A percentile compares a stretch with the other conserved stretches of the same genome.
Conservation (phyloP, 2,329 filamentous ascomycete genomes). For the Dactylellina drechsleri region DNA sequence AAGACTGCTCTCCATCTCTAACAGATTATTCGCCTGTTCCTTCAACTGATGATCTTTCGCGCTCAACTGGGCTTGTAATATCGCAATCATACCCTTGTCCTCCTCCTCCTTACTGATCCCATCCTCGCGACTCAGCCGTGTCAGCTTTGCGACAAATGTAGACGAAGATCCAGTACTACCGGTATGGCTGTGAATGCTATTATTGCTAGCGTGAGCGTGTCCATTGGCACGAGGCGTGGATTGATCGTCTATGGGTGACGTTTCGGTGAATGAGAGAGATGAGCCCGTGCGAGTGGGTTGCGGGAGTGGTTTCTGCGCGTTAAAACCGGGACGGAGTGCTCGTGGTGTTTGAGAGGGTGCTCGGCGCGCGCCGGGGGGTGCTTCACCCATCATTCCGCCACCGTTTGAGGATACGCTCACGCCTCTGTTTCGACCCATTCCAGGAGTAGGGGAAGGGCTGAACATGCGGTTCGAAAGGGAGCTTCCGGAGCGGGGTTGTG, state of each 20-base stretch:
- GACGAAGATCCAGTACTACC: slow-evolving; percentile 4
- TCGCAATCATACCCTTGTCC: slow-evolving; percentile 77
- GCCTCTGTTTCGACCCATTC: slow-evolving; percentile 54
- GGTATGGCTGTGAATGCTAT: background rate
- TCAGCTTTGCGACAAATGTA: slow-evolving; percentile 47
- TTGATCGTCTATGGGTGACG: slow-evolving; percentile 27
- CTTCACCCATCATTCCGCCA: slow-evolving; percentile 43
- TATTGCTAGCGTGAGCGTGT: background rate
- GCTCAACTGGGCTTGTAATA: slow-evolving; percentile 77
- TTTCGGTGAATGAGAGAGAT: slow-evolving; percentile 42
- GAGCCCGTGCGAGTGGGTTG: slow-evolving; percentile 23
- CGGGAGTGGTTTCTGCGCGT: slow-evolving; percentile 27
- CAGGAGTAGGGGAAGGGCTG: slow-evolving; percentile 57
- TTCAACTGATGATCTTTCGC: slow-evolving; percentile 88
- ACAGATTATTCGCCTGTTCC: slow-evolving; percentile 82
- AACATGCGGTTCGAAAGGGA: slow-evolving; percentile 57
- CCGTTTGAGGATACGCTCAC: slow-evolving; percentile 56
- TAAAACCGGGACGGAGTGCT: slow-evolving; percentile 34
- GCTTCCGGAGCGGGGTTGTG: slow-evolving; percentile 56
- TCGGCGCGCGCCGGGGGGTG: slow-evolving; percentile 1
- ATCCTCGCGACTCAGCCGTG: slow-evolving; percentile 59
- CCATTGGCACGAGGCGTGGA: slow-evolving; percentile 34
- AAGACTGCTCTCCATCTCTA: slow-evolving; percentile 89
- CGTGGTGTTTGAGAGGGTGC: slow-evolving; percentile 29
- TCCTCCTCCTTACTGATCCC: slow-evolving; percentile 54